These are phyloP conservation scores for Pelargonium cotyledonis DNA, from an alignment of 441 rosid genomes.

Conservation along the genomic window DNA sequence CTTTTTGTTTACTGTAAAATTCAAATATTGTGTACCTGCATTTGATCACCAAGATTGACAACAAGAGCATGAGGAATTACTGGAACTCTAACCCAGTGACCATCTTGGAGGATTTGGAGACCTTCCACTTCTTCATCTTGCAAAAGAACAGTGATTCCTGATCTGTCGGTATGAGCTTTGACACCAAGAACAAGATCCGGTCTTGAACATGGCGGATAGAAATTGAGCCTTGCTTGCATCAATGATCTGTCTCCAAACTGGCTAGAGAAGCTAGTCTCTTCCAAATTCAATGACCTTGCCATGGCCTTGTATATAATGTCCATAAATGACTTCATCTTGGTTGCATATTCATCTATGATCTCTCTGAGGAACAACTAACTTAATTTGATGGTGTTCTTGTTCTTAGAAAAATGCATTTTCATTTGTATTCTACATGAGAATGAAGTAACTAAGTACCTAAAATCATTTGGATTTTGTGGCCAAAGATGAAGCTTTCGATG, in stretches of 20 bases:
- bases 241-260: conserved; percentile 20
- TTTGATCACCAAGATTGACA: conserved; percentile 25
- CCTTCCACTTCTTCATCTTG: conserved; percentile 32
- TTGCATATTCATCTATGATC: conserved; percentile 17
- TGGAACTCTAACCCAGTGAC: conserved; percentile 24
- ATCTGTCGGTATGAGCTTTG: conserved; percentile 31
- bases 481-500: conserved; percentile 15
- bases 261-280: conserved; percentile 22
- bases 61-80: conserved; percentile 22
- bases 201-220: conserved; percentile 28
- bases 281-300: conserved; percentile 25
- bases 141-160: conserved; percentile 27
- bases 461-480: conserved; percentile 10
- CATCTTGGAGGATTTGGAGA: conserved; percentile 22
- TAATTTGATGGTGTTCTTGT: not conserved
- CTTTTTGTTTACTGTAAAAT: no score
- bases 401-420: not conserved
- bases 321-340: conserved; percentile 16
- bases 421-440: not conserved
- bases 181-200: conserved; percentile 31
- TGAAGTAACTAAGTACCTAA: conserved; percentile 5
- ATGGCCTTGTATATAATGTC: conserved; percentile 28
- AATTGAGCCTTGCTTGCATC: conserved; percentile 24
- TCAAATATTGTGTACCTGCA: conserved; percentile 18
- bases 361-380: conserved; percentile 18